Conservation (phyloP, 371 early-diverging fungal genomes). For the Lichtheimia ramosa region DNA sequence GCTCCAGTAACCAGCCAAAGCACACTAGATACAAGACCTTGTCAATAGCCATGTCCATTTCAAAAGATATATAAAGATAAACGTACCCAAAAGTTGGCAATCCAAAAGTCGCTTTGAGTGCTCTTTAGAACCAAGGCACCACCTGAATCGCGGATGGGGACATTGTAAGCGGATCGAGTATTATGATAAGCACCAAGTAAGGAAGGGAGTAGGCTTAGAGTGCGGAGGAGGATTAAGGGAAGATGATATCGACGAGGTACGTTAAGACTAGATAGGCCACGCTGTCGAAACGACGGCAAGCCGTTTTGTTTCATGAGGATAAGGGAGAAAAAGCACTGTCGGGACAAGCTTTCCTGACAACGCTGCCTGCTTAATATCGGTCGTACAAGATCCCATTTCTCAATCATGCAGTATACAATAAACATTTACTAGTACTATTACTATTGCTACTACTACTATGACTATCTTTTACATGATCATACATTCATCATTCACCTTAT, state of each 20-base stretch:
- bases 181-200: constrained; percentile 45
- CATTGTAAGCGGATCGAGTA: constrained; percentile 32
- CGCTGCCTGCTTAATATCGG: too few species aligned
- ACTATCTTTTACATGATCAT: constrained; percentile 39
- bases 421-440: too few species aligned
- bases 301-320: constrained; percentile 20
- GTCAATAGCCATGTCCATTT: background rate
- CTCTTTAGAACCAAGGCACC: constrained; percentile 46
- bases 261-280: constrained; percentile 34
- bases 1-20: constrained; percentile 58
- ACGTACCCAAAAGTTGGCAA: constrained; percentile 60
- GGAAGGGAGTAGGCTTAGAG: constrained; percentile 47
- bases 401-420: too few species aligned
- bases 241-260: constrained; percentile 43
- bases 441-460: too few species aligned
- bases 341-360: too few species aligned
- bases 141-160: constrained; percentile 51
- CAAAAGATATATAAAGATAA: background rate
- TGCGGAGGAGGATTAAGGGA: constrained; percentile 43
- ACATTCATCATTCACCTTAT: constrained; percentile 32
- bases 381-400: too few species aligned
- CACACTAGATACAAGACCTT: constrained; percentile 11
- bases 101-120: constrained; percentile 54
- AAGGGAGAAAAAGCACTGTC: background rate
- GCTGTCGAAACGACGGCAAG: constrained; percentile 29